Evolutionary conservation across 2,329 filamentous ascomycete species (phyloP).

Genomic region (Achaetomium macrosporum): DNA sequence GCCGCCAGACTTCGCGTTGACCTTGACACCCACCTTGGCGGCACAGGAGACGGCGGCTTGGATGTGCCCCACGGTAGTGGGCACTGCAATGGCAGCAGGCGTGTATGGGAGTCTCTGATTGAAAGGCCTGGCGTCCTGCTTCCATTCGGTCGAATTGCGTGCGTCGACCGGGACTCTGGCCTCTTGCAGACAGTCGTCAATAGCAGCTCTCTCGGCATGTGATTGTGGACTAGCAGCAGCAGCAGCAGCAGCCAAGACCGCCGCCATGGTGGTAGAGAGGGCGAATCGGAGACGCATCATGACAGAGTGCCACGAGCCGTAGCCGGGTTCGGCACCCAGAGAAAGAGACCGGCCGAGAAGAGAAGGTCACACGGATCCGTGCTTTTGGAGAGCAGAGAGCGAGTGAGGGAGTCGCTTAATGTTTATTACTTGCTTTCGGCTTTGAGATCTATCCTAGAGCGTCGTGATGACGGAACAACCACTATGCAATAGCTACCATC

Average conservation of each 20-base stretch:
- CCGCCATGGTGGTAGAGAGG: slow-evolving; percentile 16
- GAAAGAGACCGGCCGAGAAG: too few relatives aligned
- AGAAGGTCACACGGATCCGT: too few relatives aligned
- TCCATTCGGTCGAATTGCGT: slow-evolving; percentile 23
- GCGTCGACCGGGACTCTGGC: slow-evolving; percentile 26
- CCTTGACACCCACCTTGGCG: slow-evolving; percentile 35
- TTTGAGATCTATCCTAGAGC: too few relatives aligned
- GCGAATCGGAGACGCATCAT: slow-evolving; percentile 1
- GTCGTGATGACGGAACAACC: too few relatives aligned
- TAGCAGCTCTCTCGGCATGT: slow-evolving; percentile 22
- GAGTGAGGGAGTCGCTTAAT: too few relatives aligned
- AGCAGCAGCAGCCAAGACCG: slow-evolving; percentile 22
- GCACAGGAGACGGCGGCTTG: slow-evolving; percentile 43
- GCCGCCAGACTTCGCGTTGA: slow-evolving; percentile 44
- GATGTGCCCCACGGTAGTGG: slow-evolving; percentile 38
- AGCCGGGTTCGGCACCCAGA: too few relatives aligned
- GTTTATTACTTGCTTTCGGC: too few relatives aligned
- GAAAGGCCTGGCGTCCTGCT: slow-evolving; percentile 25
- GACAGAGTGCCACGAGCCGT: too few relatives aligned
- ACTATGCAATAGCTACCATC: too few relatives aligned
- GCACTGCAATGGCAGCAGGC: slow-evolving; percentile 39
- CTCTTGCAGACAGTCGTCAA: slow-evolving; percentile 27
- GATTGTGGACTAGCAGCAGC: slow-evolving; percentile 21
- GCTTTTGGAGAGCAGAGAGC: too few relatives aligned
- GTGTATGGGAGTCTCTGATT: slow-evolving; percentile 29